Conservation (phyloP, 108 stramenopile species). For the Pseudonitzschia multistriata region DNA sequence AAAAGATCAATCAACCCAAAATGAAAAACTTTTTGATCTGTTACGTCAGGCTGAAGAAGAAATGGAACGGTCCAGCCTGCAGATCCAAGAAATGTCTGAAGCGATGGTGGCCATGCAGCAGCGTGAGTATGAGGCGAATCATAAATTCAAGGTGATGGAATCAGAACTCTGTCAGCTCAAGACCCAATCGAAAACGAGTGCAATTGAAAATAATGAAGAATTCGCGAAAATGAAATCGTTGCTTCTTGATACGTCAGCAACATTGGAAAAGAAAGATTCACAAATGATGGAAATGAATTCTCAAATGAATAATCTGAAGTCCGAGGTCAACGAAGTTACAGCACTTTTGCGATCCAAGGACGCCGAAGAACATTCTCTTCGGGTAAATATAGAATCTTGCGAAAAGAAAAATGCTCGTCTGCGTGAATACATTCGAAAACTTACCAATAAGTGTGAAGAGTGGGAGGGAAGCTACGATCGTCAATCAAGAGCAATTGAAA, state of each 20-base stretch:
- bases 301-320: background rate
- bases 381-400: constrained; percentile 22
- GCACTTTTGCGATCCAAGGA: constrained; percentile 5
- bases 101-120: constrained; percentile 26
- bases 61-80: constrained; percentile 35
- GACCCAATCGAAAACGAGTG: background rate
- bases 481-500: constrained; percentile 31
- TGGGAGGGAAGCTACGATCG: constrained; percentile 49
- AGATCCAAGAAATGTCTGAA: constrained; percentile 35
- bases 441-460: constrained; percentile 48
- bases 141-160: constrained; percentile 1
- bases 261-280: constrained; percentile 11
- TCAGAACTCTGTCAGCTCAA: constrained; percentile 1
- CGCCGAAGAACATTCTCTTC: constrained; percentile 3
- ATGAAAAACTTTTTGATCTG: constrained; percentile 28
- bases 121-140: constrained; percentile 21
- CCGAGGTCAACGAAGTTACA: background rate
- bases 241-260: background rate
- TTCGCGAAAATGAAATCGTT: background rate
- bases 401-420: constrained; percentile 34
- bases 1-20: constrained; percentile 20
- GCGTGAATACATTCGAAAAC: constrained; percentile 47
- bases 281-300: constrained; percentile 14
- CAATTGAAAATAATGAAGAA: background rate
- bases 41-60: constrained; percentile 33